Base-by-base conservation (phyloP, 352 stramenopile genomes). In the Phytophthora citricola region DNA sequence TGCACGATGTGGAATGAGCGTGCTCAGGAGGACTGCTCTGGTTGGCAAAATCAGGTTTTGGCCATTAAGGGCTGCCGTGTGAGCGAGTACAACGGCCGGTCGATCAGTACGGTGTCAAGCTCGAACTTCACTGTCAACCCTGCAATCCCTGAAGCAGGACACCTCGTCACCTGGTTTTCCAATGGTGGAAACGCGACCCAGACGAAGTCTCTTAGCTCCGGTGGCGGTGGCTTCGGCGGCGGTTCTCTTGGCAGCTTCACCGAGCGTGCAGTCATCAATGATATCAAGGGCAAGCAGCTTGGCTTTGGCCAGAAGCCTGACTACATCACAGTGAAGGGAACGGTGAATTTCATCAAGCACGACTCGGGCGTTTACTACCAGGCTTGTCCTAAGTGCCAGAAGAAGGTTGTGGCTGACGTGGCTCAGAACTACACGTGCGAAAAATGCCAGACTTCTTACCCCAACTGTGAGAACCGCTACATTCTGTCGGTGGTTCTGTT, bases 261-360 rank as follows among this genome's bases (percentile, higher is more conserved):
- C 1, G 84, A 98, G 59, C 91, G 97, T 58, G 91, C 93, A 20
- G 78, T 85, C 12, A 86, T 99, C 48, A 87, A 76, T 34, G 85
- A 94, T 72, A 99, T 99, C 73, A 98, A 98, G 76, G 76, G 84
- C 36, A 95, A 98, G 71, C 85, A 98, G 44, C 83, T 99, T 55
- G 97, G 97, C 48, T 96, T 96, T 68, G 79, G 74, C 3, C 96
- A 99, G 55, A 99, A 99, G 81, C 90, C 95, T 15, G 97, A 99
- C 80, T 99, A 95, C 72, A 91, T 99, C 49, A 95, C 78, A 27
- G 94, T 99, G 54, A 99, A 99, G 75, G 97, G 83, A 44, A 98
- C 91, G 11, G 88, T 99, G 53, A 98, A 91, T 63, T 99, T 98
- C 67, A 97, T 99, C 73, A 99, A 99, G 81, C 96, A 98, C 67